A percentile compares a stretch with the other conserved stretches of the same genome.
phyloP scores from a whole-genome alignment of 495 filamentous ascomycete species.

The Pseudomonodictys pantanalensis region DNA sequence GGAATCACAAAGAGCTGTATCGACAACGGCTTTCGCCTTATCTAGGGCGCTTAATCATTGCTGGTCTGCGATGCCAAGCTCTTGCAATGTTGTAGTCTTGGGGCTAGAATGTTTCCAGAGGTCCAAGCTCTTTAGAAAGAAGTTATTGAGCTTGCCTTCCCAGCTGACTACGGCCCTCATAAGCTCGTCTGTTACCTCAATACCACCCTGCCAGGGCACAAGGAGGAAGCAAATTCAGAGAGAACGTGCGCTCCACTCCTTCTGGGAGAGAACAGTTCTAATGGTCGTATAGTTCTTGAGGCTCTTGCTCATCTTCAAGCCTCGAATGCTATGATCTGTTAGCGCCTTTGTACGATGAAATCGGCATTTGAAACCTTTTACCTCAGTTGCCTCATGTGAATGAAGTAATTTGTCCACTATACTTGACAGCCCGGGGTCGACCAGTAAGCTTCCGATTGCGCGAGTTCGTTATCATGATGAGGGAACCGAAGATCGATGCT shows the following conservation, averaged over 20 bases:
- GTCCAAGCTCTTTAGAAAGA: constrained; percentile 77
- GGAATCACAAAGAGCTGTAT: constrained; percentile 74
- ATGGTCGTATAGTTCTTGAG: constrained; percentile 96
- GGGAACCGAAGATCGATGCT: constrained; percentile 91
- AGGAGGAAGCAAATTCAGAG: constrained; percentile 84
- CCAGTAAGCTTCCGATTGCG: constrained; percentile 90
- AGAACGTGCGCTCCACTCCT: constrained; percentile 74
- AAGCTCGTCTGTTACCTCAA: constrained; percentile 84
- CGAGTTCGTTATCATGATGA: constrained; percentile 83
- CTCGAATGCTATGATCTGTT: constrained; percentile 57
- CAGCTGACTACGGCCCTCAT: constrained; percentile 67
- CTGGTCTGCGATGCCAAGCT: constrained; percentile 1
- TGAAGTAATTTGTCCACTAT: constrained; percentile 91
- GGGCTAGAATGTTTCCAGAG: constrained; percentile 42
- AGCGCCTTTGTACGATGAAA: constrained; percentile 8
- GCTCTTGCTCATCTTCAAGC: constrained; percentile 90
- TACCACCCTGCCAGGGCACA: constrained; percentile 80
- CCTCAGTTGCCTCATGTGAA: constrained; percentile 88
- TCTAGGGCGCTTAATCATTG: constrained; percentile 50
- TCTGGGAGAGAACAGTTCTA: constrained; percentile 66
- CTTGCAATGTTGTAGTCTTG: not conserved
- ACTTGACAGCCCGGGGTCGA: constrained; percentile 16
- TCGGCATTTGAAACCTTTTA: constrained; percentile 12
- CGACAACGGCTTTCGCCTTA: constrained; percentile 59
- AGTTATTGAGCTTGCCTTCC: constrained; percentile 83